Conservation (phyloP, 768 basidiomycete species). For the Amyloporia xantha region DNA sequence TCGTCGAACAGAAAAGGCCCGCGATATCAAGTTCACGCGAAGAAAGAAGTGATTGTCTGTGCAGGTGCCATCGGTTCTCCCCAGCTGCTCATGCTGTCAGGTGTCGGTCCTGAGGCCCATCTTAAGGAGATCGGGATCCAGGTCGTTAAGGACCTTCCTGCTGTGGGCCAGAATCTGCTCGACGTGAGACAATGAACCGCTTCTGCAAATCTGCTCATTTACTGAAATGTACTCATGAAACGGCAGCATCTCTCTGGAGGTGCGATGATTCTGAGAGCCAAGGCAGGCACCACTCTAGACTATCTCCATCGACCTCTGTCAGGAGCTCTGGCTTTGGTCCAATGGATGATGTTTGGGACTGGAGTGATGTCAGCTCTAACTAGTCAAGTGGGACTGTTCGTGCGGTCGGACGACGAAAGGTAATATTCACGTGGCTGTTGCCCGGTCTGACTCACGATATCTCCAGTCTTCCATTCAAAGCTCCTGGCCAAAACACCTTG, state of each 20-base stretch:
- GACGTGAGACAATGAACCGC: constrained; percentile 11
- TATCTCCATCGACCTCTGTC: constrained; percentile 4
- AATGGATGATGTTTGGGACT: constrained; percentile 6
- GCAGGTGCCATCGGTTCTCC: constrained; percentile 13
- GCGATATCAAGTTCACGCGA: constrained; percentile 8
- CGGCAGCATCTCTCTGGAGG: constrained; percentile 13
- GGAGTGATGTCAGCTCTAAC: constrained; percentile 7
- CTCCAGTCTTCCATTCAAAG: too few relatives aligned
- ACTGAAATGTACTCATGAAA: too few relatives aligned
- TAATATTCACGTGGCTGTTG: too few relatives aligned
- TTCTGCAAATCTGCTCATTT: too few relatives aligned
- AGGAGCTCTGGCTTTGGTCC: neutral
- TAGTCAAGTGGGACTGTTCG: constrained; percentile 7
- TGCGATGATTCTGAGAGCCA: constrained; percentile 7
- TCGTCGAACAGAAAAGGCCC: neutral
- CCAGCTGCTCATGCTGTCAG: constrained; percentile 22
- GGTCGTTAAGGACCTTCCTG: constrained; percentile 17
- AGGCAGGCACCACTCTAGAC: constrained; percentile 9
- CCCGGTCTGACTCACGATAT: too few relatives aligned
- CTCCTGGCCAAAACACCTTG: neutral
- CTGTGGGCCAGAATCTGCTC: constrained; percentile 20
- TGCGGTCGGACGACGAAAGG: constrained; percentile 11
- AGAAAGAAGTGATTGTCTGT: constrained; percentile 14
- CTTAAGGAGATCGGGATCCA: constrained; percentile 14
- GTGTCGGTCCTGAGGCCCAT: constrained; percentile 17